These are phyloP conservation scores for Candida nitratophila DNA, from an alignment of 805 yeast species.

Conservation along the genomic window DNA sequence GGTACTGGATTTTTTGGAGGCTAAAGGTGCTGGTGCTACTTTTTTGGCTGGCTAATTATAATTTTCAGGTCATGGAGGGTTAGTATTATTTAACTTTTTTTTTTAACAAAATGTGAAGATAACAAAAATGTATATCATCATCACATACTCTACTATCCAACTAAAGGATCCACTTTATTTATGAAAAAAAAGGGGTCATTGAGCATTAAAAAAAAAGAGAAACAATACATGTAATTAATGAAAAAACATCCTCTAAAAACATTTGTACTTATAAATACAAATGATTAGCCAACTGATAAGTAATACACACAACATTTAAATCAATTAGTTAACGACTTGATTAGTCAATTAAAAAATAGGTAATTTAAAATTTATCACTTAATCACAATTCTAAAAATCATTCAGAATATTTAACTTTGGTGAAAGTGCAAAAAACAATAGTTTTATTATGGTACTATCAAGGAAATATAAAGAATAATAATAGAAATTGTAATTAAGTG, in stretches of 20 bases:
- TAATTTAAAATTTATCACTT: not conserved
- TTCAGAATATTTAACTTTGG: no score
- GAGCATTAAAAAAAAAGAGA: constrained; percentile 10
- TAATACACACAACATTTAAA: not conserved
- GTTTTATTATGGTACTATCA: not conserved
- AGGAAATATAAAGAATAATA: not conserved
- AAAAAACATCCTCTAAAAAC: not conserved
- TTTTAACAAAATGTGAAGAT: not conserved
- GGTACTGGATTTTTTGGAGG: constrained; percentile 53
- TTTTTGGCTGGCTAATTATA: constrained; percentile 43
- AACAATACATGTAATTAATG: not conserved
- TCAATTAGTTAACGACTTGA: not conserved
- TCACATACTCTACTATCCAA: constrained; percentile 11
- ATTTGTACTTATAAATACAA: not conserved
- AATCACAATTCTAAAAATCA: no score
- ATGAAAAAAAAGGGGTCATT: constrained; percentile 15
- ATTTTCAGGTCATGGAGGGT: constrained; percentile 12
- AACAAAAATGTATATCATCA: not conserved
- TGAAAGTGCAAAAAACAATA: no score
- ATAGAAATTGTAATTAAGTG: not conserved
- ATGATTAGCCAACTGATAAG: not conserved
- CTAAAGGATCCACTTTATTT: not conserved
- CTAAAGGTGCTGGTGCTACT: constrained; percentile 96
- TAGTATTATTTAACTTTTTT: not conserved
- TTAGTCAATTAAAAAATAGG: not conserved